Conservation (phyloP, 345 rosid genomes). For the Citrus australasica region DNA sequence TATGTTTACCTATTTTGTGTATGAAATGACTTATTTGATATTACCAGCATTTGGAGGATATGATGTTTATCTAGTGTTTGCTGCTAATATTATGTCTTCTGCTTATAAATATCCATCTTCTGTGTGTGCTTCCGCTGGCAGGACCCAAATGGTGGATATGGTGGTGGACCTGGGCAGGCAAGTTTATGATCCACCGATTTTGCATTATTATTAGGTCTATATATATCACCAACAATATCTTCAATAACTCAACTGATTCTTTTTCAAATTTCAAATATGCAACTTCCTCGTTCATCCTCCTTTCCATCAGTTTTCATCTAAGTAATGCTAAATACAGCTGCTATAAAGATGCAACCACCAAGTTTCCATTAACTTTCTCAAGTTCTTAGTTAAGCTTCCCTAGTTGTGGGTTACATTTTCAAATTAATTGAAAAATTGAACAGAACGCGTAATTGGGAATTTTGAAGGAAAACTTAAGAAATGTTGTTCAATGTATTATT, state of each 20-base stretch:
- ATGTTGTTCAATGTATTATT: not conserved
- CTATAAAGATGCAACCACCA: not conserved
- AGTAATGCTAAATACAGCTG: not conserved
- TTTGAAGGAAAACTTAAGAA: not conserved
- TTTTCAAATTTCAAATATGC: not conserved
- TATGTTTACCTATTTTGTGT: not conserved
- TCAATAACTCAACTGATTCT: not conserved
- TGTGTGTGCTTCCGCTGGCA: slow-evolving; percentile 21
- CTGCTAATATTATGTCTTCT: not conserved
- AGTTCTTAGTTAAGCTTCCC: not conserved
- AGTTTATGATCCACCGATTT: slow-evolving; percentile 26
- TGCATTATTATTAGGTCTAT: not conserved
- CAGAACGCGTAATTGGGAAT: not conserved
- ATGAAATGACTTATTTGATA: not conserved
- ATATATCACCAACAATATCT: slow-evolving; percentile 1
- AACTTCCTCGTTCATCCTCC: not conserved
- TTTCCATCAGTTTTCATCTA: not conserved
- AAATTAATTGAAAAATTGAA: not conserved
- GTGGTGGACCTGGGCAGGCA: slow-evolving; percentile 99
- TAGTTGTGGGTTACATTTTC: not conserved
- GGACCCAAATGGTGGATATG: slow-evolving; percentile 90
- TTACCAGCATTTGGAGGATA: not conserved
- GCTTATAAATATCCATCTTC: not conserved
- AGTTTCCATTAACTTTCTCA: not conserved
- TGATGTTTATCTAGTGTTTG: not conserved